Evolutionary conservation across 768 basidiomycete genomes (phyloP).

Genomic region (Amanita polypyramis): DNA sequence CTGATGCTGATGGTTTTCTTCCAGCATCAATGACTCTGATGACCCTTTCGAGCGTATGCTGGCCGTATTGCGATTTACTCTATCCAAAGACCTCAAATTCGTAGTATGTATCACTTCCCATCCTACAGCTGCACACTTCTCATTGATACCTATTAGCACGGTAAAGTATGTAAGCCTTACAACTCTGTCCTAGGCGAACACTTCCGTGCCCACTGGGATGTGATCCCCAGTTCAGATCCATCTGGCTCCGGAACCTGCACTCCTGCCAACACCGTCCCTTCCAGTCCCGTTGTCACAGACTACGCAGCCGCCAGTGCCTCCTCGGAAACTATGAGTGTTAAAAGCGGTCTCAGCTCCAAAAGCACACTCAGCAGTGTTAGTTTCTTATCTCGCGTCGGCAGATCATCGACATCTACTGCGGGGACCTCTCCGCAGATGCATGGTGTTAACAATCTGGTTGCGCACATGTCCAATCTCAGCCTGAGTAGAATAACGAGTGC

Average conservation of each 20-base stretch:
- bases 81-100: slow-evolving; percentile 93
- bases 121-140: slow-evolving; percentile 1
- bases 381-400: slow-evolving; percentile 38
- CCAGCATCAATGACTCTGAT: slow-evolving; percentile 82
- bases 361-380: slow-evolving; percentile 51
- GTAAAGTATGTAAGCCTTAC: slow-evolving; percentile 91
- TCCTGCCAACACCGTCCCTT: slow-evolving; percentile 13
- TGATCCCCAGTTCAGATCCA: slow-evolving; percentile 45
- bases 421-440: slow-evolving; percentile 39
- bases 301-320: slow-evolving; percentile 9
- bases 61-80: slow-evolving; percentile 78
- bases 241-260: slow-evolving; percentile 22
- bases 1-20: slow-evolving; percentile 2
- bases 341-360: slow-evolving; percentile 51
- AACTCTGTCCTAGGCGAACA: slow-evolving; percentile 84
- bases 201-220: slow-evolving; percentile 83
- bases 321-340: slow-evolving; percentile 47
- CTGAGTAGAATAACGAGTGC: slow-evolving; percentile 28
- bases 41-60: slow-evolving; percentile 95
- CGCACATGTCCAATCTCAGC: slow-evolving; percentile 51
- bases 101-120: slow-evolving; percentile 42
- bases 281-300: slow-evolving; percentile 9
- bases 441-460: slow-evolving; percentile 31
- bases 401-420: slow-evolving; percentile 41
- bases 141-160: slow-evolving; percentile 41